A percentile compares a stretch with the other conserved stretches of the same genome.
Conservation (phyloP, 2,329 filamentous ascomycete species). For the Dactylellina parvicollis region DNA sequence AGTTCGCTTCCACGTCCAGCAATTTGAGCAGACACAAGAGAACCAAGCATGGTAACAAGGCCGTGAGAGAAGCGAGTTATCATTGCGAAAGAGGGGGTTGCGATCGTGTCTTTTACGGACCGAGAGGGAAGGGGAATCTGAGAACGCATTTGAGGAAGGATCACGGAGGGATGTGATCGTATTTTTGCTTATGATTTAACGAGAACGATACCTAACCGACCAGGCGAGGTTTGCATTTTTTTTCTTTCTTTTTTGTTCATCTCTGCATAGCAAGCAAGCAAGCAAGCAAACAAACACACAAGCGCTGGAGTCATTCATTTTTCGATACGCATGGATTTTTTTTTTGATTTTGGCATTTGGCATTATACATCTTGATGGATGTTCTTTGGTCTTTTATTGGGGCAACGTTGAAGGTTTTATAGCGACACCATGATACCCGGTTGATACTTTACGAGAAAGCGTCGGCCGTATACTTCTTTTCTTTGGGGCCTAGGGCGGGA, state of each 20-base stretch:
- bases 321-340: background rate
- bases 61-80: slow-evolving; percentile 45
- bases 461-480: slow-evolving; percentile 26
- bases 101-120: slow-evolving; percentile 50
- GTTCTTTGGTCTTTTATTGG: slow-evolving; percentile 11
- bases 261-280: slow-evolving; percentile 31
- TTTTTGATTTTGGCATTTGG: slow-evolving; percentile 13
- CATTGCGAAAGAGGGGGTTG: slow-evolving; percentile 34
- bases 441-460: slow-evolving; percentile 45
- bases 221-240: slow-evolving; percentile 1
- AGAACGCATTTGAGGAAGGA: slow-evolving; percentile 48
- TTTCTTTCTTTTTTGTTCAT: background rate
- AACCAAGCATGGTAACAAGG: slow-evolving; percentile 46
- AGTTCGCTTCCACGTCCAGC: slow-evolving; percentile 52
- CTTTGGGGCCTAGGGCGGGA: slow-evolving; percentile 23
- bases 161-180: slow-evolving; percentile 8
- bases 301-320: slow-evolving; percentile 31
- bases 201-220: background rate
- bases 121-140: slow-evolving; percentile 44
- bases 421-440: slow-evolving; percentile 42
- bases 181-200: background rate
- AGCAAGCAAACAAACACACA: background rate
- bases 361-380: slow-evolving; percentile 28
- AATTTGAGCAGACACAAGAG: slow-evolving; percentile 51
- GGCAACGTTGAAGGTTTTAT: slow-evolving; percentile 6